Base-by-base conservation (phyloP, 352 stramenopile genomes). In the Globisporangium polare region DNA sequence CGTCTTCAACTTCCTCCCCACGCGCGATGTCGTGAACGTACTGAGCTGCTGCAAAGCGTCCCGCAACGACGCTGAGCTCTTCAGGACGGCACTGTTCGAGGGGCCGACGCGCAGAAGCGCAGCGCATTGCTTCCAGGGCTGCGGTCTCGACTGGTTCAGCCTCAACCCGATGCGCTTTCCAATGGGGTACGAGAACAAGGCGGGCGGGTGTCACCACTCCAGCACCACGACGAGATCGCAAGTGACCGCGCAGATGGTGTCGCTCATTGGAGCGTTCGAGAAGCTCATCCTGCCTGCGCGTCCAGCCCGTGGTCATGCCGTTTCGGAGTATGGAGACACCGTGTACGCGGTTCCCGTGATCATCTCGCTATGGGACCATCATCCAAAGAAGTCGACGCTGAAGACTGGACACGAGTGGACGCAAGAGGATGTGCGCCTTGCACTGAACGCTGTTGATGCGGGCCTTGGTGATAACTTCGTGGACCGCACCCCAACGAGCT, bases 361-460 rank as follows among this genome's bases (percentile, higher is more conserved):
- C 5, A 56, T 43, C 27, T 56, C 50, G 17, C 50, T 56, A 31
- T 45, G 50, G 31, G 50, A 56, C 17, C 50, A 56, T 17, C 50
- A 56, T 17, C 50, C 50, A 2, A 13, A 56, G 18, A 12, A 26
- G 17, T 9, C 3, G 7, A 22, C 0, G 1, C 15, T 56, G 4
- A 5, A 26, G 2, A 0, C 18, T 12, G 31, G 31, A 2, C 50
- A 56, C 31, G 29, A 56, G 18, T 56, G 50, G 50, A 56, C 27
- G 15, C 29, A 12, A 20, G 27, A 42, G 3, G 29, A 55, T 18
- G 18, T 45, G 31, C 27, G 33, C 17, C 2, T 56, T 10, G 17
- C 50, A 22, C 31, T 56, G 15, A 56, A 56, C 31, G 20, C 17
- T 15, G 29, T 35, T 17, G 26, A 27, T 6, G 3, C 15, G n/a